Evolutionary conservation across 2,329 filamentous ascomycete species (phyloP), one percentile per base, ranked within the genome.

Genomic region (Elsinoe necatrix): DNA sequence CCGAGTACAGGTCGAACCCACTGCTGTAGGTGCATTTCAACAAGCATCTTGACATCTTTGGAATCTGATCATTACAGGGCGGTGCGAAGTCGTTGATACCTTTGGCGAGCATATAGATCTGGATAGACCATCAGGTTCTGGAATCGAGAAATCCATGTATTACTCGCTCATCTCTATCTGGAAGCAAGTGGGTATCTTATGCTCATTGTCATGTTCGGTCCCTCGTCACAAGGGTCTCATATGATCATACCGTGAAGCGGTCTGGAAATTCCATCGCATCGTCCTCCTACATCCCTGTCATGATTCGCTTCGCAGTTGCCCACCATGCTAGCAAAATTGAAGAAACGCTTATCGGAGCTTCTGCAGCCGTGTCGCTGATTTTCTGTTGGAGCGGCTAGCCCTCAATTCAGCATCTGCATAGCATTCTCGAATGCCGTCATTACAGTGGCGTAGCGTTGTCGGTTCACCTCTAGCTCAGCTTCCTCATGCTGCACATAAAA

Each of bases 401-500:
- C 56, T 21, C 39, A 34, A 55, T 67, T 67, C 57, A 77, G 73
- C 48, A 77, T 70, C 7, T 66, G 59, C 21, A 78, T 73, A 70
- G 75, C 75, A 73, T 70, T 73, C 62, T 75, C 66, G 64, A 78
- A 77, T 5, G 75, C 75, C 29, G 67, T 63, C 34, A 77, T 74
- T 7, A 77, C 75, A 57, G 67, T 68, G 56, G 72, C 66, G 55
- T 77, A 88, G 65, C 95, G 90, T 59, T 84, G 77, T 66, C 90
- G 86, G 67, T 86, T 93, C 62, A 85, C 79, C 55, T 83, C 81
- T 57, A 95, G 76, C 23, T 77, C 80, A 37, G 81, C 75, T 68
- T 95, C 91, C 0, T 85, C 82, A 42, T 89, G 76, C 60, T 85
- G 82, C 27, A 95, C 88, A 68, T 85, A 87, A 59, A 82, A 77